phyloP scores from a whole-genome alignment of 1,139 yeast genomes.

The Geotrichum siamense region DNA sequence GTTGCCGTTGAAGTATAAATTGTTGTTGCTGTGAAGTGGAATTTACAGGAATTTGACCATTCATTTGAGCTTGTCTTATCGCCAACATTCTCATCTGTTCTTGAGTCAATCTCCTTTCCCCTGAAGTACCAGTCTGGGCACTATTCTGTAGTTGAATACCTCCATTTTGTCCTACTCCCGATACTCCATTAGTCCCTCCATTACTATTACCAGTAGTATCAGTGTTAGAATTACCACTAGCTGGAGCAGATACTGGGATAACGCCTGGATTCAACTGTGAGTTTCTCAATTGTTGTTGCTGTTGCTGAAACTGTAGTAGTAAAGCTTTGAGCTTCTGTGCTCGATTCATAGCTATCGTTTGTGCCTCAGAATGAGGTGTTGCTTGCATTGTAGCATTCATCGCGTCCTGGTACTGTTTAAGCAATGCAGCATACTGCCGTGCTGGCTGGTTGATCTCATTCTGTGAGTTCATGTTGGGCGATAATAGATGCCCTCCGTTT shows the following conservation, averaged over 20 bases:
- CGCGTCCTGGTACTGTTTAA: slow-evolving; percentile 13
- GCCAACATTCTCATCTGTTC: slow-evolving; percentile 12
- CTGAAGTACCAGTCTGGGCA: background rate
- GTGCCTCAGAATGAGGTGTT: slow-evolving; percentile 15
- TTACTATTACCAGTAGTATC: background rate
- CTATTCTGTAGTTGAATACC: slow-evolving; percentile 4
- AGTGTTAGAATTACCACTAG: background rate
- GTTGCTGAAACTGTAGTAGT: slow-evolving; percentile 10
- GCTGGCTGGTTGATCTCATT: background rate
- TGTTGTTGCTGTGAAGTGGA: slow-evolving; percentile 44
- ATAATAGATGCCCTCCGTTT: too few species aligned
- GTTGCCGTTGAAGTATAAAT: slow-evolving; percentile 46
- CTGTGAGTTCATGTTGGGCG: background rate
- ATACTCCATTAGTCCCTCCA: too few species aligned
- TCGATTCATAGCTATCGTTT: slow-evolving; percentile 10
- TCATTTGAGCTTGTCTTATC: slow-evolving; percentile 11
- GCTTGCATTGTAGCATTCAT: slow-evolving; percentile 14
- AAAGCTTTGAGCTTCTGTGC: slow-evolving; percentile 12
- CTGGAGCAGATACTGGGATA: slow-evolving; percentile 5
- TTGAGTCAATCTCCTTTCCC: slow-evolving; percentile 13
- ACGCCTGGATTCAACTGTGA: slow-evolving; percentile 3
- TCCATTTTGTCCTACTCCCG: slow-evolving; percentile 1
- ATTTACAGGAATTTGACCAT: slow-evolving; percentile 11
- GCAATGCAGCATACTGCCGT: slow-evolving; percentile 3
- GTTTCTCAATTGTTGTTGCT: slow-evolving; percentile 3